Base-by-base conservation (phyloP, 2,329 filamentous ascomycete species). In the Periconia macrospinosa region DNA sequence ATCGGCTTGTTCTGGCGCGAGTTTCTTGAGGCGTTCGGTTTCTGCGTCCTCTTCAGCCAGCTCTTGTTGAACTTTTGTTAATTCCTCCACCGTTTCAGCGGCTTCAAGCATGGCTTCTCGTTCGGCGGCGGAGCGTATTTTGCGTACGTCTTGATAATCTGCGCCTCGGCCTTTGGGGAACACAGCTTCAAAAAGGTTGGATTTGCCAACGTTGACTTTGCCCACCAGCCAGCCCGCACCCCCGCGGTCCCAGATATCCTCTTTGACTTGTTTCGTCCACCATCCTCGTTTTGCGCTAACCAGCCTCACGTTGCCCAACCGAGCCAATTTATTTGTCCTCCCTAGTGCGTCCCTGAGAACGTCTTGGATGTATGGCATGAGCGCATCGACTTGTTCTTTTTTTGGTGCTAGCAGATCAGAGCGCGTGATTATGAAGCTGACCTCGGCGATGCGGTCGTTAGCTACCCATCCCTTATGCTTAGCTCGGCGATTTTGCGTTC, bases 201-300 rank as follows among this genome's bases (percentile, higher is more conserved):
- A 97, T 76, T 99, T 99, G 20, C 94, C 95, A 2, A 97, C 95
- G 68, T 99, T 99, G 58, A 92, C 91, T 74, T 96, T 97, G n/a
- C 94, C 94, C 2, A 99, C 89, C 80, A 99, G 87, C 93, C 94
- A 99, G 15, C 90, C 88, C 15, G 87, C 94, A 5, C 93, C 93
- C 3, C 91, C 92, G 46, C 90, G 84, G 42, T 86, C 77, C 82
- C 86, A 92, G 45, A 99, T 92, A 45, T 92, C 88, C 62, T 96
- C 87, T 72, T 91, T 96, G 51, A 99, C 77, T 47, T 89, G 80
- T 60, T 84, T 89, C 0, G 92, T 96, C 91, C 93, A 97, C 94
- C 95, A 99, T 10, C 84, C 83, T 54, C 90, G 82, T 67, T 89
- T 89, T 10, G 93, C 86, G 66, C 92, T 97, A 41, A 99, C 92